Conservation (phyloP, 73 alveolate species). For the Tetrahymena borealis region DNA sequence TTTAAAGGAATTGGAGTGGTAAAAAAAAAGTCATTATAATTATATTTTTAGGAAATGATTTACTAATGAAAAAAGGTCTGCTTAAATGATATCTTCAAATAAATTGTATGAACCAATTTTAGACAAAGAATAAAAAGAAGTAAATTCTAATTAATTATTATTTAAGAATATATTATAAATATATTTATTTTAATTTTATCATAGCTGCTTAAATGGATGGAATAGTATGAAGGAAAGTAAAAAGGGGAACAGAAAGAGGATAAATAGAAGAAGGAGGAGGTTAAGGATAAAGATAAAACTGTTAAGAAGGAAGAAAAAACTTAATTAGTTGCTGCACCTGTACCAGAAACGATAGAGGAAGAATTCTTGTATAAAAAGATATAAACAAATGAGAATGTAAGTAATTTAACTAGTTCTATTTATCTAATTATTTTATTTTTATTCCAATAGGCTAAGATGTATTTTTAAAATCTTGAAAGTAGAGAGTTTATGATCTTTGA, state of each 20-base stretch:
- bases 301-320: not conserved
- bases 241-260: not conserved
- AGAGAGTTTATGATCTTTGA: conserved; percentile 19
- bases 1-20: conserved; percentile 6
- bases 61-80: not conserved
- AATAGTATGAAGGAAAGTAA: not conserved
- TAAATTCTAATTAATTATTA: not conserved
- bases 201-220: not conserved
- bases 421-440: not conserved
- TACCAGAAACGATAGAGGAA: not conserved
- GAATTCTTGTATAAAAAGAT: not conserved
- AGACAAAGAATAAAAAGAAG: not conserved
- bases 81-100: conserved; percentile 15
- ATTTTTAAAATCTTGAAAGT: not conserved
- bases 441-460: not conserved
- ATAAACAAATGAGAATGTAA: not conserved
- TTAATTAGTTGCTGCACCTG: not conserved
- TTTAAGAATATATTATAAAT: not conserved
- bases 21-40: not conserved
- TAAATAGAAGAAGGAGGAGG: not conserved
- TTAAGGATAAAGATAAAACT: not conserved
- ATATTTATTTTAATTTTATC: not conserved
- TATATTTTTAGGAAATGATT: not conserved
- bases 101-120: conserved; percentile 35
- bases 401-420: not conserved